phyloP scores from a whole-genome alignment of 2,329 filamentous ascomycete genomes.

The Xylariaceae sp. region DNA sequence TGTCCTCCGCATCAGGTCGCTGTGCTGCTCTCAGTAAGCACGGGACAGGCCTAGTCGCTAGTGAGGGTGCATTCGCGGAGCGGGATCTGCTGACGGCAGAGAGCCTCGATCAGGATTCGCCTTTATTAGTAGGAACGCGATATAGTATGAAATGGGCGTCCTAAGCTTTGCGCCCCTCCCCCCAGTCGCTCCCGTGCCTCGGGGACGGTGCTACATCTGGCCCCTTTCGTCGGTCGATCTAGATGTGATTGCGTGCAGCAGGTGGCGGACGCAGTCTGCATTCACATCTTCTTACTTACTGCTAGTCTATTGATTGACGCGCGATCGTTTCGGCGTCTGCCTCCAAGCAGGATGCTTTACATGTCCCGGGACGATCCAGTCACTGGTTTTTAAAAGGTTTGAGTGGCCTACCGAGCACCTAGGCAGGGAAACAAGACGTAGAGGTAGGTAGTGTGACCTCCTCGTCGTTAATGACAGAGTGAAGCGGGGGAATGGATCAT shows the following conservation, averaged over 20 bases:
- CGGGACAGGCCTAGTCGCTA: background rate
- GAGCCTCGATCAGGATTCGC: background rate
- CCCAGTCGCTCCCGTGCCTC: background rate
- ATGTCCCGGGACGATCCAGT: background rate
- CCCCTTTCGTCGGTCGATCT: conserved; percentile 11
- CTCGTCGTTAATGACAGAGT: background rate
- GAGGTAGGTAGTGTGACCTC: background rate
- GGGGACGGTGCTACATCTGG: background rate
- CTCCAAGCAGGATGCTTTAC: background rate
- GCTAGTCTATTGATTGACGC: conserved; percentile 6
- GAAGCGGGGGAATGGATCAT: too few relatives aligned
- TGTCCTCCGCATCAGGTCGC: background rate
- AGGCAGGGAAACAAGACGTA: background rate
- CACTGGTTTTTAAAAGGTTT: background rate
- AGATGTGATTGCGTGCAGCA: conserved; percentile 26
- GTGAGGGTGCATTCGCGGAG: background rate
- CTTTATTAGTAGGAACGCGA: background rate
- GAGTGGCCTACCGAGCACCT: background rate
- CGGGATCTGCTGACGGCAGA: background rate
- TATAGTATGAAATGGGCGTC: background rate
- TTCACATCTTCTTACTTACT: conserved; percentile 7
- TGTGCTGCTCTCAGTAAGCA: background rate
- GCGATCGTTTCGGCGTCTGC: background rate
- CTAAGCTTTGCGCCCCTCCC: background rate
- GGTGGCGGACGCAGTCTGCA: conserved; percentile 11